Percentiles rank a stretch among this genome's conserved stretches.
Evolutionary conservation across 2,329 filamentous ascomycete genomes (phyloP).

Genomic region (Claviceps sp.): DNA sequence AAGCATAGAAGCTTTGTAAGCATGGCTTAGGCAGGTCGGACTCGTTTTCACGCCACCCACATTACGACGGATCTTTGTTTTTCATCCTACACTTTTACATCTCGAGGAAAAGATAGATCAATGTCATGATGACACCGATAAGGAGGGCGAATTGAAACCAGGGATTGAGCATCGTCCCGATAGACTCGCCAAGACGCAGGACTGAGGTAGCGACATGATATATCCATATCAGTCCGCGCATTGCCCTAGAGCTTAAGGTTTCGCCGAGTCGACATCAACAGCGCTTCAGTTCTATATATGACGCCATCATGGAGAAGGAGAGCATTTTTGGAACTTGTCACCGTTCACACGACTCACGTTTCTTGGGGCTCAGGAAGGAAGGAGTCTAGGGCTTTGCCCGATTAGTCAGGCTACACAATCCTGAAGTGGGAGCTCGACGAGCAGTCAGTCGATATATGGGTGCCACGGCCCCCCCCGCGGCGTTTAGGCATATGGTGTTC

Average conservation of each 20-base stretch:
- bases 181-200: not conserved
- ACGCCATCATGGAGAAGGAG: no score
- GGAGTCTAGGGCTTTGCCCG: no score
- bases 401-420: no score
- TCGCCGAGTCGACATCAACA: not conserved
- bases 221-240: not conserved
- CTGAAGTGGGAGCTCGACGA: no score
- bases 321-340: no score
- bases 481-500: not conserved
- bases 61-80: not conserved
- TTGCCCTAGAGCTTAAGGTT: not conserved
- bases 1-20: constrained; percentile 8
- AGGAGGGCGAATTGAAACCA: not conserved
- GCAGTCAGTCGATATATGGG: no score
- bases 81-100: not conserved
- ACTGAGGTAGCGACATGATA: not conserved
- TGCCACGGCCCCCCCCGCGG: not conserved
- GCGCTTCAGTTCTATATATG: no score
- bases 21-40: not conserved
- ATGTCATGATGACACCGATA: not conserved
- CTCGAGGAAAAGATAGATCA: not conserved
- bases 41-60: not conserved
- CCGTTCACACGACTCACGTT: no score
- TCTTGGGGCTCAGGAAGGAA: no score
- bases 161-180: not conserved